Percentiles rank a stretch among this genome's conserved stretches.
These are phyloP conservation scores for Apostasia shenzhenica DNA, from an alignment of 106 monocot species.

Conservation along the genomic window DNA sequence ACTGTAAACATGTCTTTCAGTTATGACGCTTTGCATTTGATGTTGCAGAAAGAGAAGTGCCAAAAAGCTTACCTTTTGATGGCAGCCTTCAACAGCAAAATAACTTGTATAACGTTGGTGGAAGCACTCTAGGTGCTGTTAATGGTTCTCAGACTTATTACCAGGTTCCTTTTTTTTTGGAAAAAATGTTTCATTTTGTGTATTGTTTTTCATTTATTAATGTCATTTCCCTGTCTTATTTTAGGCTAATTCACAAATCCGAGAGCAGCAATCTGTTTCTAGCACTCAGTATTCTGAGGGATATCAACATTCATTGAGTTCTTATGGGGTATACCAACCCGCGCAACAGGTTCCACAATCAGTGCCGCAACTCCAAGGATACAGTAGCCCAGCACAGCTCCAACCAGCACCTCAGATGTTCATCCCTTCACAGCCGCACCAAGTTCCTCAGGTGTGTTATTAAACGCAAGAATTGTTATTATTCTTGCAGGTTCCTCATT, in stretches of 20 bases:
- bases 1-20: too few species aligned
- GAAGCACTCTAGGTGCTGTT: constrained; percentile 5
- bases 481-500: background rate
- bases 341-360: constrained; percentile 24
- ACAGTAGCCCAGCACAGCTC: constrained; percentile 22
- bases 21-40: too few species aligned
- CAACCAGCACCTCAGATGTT: constrained; percentile 62
- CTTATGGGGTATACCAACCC: constrained; percentile 55
- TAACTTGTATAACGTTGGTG: constrained; percentile 19
- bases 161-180: constrained; percentile 31
- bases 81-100: constrained; percentile 11
- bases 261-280: constrained; percentile 21
- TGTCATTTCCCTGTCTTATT: background rate
- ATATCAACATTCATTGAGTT: constrained; percentile 34
- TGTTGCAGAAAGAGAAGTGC: constrained; percentile 32
- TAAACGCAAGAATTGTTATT: background rate
- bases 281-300: constrained; percentile 31
- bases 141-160: constrained; percentile 34
- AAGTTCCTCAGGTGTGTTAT: constrained; percentile 41
- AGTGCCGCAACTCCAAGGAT: constrained; percentile 26
- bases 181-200: background rate
- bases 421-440: constrained; percentile 48
- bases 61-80: constrained; percentile 17
- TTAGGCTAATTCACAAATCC: constrained; percentile 23
- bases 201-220: background rate